These are phyloP conservation scores for Candida sanyaensis DNA, from an alignment of 1,139 yeast genomes.

Conservation along the genomic window DNA sequence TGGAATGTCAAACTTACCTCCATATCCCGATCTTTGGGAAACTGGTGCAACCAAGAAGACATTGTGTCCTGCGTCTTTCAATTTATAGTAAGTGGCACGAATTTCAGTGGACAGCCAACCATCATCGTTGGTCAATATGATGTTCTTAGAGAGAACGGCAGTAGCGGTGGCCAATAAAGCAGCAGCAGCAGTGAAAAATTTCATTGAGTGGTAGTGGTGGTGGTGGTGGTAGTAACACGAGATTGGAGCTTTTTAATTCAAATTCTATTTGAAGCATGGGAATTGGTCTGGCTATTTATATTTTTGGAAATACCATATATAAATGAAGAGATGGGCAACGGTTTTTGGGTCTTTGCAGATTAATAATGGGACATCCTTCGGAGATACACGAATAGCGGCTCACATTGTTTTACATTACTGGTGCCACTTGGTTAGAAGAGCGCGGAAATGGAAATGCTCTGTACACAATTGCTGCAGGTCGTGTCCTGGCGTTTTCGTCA, in stretches of 20 bases:
- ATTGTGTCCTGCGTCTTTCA: slow-evolving; percentile 52
- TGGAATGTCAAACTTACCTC: slow-evolving; percentile 55
- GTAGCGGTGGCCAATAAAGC: slow-evolving; percentile 11
- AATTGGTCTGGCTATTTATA: not conserved
- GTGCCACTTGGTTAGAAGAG: not conserved
- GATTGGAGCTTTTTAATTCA: no score
- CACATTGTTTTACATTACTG: not conserved
- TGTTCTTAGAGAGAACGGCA: slow-evolving; percentile 39
- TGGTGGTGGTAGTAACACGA: no score
- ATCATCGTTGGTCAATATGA: slow-evolving; percentile 61
- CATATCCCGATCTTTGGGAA: slow-evolving; percentile 59
- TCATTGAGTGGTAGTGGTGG: not conserved
- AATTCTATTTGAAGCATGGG: no score
- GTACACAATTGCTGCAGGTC: not conserved
- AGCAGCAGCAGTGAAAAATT: slow-evolving; percentile 6
- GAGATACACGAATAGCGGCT: not conserved
- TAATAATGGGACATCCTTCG: not conserved
- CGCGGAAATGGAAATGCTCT: no score
- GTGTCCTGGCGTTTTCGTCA: not conserved
- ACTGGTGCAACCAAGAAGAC: slow-evolving; percentile 61
- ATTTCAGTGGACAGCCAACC: slow-evolving; percentile 61
- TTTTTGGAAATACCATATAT: not conserved
- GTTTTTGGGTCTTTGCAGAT: not conserved
- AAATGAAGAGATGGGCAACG: not conserved
- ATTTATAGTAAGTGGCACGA: slow-evolving; percentile 57